Evolutionary conservation across 805 yeast genomes (phyloP).

Genomic region (Grigorovia humatica): DNA sequence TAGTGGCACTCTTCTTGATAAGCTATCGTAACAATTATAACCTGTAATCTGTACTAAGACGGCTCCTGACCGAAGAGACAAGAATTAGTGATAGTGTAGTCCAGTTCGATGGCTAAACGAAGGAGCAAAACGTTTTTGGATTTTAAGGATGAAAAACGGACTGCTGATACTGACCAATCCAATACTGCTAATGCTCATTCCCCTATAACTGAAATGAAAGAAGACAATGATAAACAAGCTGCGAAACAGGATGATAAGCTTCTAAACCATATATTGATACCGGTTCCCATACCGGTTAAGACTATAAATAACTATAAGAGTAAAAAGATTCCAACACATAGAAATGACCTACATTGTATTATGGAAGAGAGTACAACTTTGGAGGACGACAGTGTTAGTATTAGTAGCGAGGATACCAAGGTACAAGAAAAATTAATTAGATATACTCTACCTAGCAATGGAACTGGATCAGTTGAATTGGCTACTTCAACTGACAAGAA

Average conservation of each 20-base stretch:
- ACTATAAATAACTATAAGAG: neutral
- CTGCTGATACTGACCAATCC: neutral
- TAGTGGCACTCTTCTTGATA: too few species aligned
- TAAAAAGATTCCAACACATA: neutral
- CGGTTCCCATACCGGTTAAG: neutral
- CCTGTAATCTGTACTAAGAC: too few species aligned
- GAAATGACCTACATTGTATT: neutral
- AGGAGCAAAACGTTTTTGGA: neutral
- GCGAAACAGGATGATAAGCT: neutral
- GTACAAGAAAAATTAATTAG: slow-evolving; percentile 9
- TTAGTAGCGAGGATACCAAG: neutral
- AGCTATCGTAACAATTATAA: neutral
- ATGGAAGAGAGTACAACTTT: neutral
- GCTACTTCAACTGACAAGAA: slow-evolving; percentile 1
- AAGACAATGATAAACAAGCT: neutral
- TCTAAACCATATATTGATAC: neutral
- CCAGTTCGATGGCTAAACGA: neutral
- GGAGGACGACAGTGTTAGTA: neutral
- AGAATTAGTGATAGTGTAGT: too few species aligned
- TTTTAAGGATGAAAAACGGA: neutral
- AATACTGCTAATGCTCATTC: neutral
- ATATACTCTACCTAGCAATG: slow-evolving; percentile 1
- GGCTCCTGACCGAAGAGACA: neutral
- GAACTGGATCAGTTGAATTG: neutral
- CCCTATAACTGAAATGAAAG: too few species aligned